Conservation (phyloP, 805 yeast genomes). For the Saccharomycopsis amapae region DNA sequence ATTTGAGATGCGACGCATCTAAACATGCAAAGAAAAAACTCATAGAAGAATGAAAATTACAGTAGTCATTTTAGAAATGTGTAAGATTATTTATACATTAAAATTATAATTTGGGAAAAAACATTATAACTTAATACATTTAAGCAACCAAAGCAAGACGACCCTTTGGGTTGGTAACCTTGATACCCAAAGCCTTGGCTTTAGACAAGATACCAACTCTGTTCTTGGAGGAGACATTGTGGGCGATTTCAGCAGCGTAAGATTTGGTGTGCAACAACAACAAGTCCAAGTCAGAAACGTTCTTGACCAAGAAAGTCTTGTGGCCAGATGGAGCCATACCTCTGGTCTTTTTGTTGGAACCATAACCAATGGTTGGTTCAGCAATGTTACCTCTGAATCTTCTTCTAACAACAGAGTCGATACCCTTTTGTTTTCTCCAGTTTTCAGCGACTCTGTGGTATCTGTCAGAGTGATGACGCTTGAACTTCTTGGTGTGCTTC, state of each 20-base stretch:
- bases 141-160: constrained; percentile 97
- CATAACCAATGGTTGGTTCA: constrained; percentile 99
- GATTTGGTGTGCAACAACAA: constrained; percentile 95
- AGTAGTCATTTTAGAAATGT: no score
- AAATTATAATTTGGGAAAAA: neutral
- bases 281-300: constrained; percentile 89
- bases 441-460: constrained; percentile 95
- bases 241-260: constrained; percentile 99
- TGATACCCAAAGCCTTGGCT: constrained; percentile 97
- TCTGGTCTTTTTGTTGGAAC: constrained; percentile 98
- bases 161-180: constrained; percentile 99
- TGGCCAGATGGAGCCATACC: constrained; percentile 95
- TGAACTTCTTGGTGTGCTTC: constrained; percentile 98
- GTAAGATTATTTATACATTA: neutral
- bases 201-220: constrained; percentile 92
- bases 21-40: no score
- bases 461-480: constrained; percentile 99
- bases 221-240: constrained; percentile 97
- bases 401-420: constrained; percentile 99
- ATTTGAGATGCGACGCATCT: no score
- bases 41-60: no score
- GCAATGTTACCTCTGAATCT: constrained; percentile 99
- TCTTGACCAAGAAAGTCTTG: constrained; percentile 92
- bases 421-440: constrained; percentile 99
- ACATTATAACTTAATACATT: constrained; percentile 23